Percentiles rank a stretch among this genome's conserved stretches.
phyloP scores from a whole-genome alignment of 768 basidiomycete species.

The Boletus huronensis region DNA sequence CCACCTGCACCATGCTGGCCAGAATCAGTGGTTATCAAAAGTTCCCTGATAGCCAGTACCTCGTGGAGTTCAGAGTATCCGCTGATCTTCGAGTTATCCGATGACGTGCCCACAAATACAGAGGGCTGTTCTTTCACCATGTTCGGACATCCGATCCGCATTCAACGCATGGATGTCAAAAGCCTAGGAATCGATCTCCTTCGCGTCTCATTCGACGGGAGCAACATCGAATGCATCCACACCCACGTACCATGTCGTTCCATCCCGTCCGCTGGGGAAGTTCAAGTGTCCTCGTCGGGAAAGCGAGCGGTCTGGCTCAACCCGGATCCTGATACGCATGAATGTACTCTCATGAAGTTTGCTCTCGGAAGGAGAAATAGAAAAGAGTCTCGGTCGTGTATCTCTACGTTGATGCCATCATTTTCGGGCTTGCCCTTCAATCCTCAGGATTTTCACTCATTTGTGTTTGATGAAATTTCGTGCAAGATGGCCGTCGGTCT shows the following conservation, averaged over 20 bases:
- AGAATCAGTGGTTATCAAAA: background rate
- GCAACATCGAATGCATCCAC: background rate
- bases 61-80: slow-evolving; percentile 12
- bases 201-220: slow-evolving; percentile 14
- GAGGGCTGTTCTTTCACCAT: slow-evolving; percentile 12
- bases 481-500: slow-evolving; percentile 51
- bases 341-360: slow-evolving; percentile 50
- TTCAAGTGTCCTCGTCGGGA: slow-evolving; percentile 18
- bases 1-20: slow-evolving; percentile 15
- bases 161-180: background rate
- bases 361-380: slow-evolving; percentile 28
- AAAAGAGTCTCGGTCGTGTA: background rate
- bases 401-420: slow-evolving; percentile 39
- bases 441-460: slow-evolving; percentile 40
- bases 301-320: slow-evolving; percentile 21
- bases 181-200: slow-evolving; percentile 3
- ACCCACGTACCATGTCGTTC: slow-evolving; percentile 8
- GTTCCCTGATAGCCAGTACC: slow-evolving; percentile 10
- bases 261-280: slow-evolving; percentile 8
- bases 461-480: slow-evolving; percentile 55
- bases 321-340: slow-evolving; percentile 27
- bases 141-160: slow-evolving; percentile 4
- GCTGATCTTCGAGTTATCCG: slow-evolving; percentile 11
- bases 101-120: slow-evolving; percentile 5
- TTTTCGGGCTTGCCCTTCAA: slow-evolving; percentile 52